Evolutionary conservation across 1,139 yeast species (phyloP), one percentile per base, ranked within the genome.

Genomic region (Pichia sp.): DNA sequence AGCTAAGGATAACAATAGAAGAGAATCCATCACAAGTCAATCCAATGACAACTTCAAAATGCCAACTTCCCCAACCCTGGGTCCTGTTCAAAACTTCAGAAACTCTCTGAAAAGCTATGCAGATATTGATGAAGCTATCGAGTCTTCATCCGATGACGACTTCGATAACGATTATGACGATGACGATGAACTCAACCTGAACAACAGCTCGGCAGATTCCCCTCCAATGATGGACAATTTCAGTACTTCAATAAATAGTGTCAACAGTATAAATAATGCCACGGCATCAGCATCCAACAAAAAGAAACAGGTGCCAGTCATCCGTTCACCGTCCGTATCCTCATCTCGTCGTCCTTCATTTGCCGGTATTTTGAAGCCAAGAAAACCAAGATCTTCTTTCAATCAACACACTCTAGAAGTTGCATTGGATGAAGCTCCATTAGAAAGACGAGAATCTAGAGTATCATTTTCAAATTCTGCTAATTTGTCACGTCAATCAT

Each of bases 21-120:
- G 87, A 52, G 84, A 79, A 56, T 75, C 83, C 22, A 81, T 82
- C 45, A 77, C 85, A 22, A 73, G 70, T 55, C 65, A 70, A 32
- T 64, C 63, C 39, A 65, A 70, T 22, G 79, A 69, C 60, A 71
- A 70, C 54, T 57, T 73, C 22, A 71, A 67, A 50, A 60, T 79
- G 8, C 83, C 83, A 15, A 41, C 48, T 1, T 67, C 70, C 17
- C 71, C 71, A 8, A 52, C 58, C 17, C 49, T 47, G 34, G 56
- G 53, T 34, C 66, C 66, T 14, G 39, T 60, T 28, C 63, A 56
- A 41, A 55, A 45, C 40, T 40, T 60, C 11, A 53, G 66, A 46
- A 57, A 55, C 31, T 58, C 65, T 8, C 53, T 56, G 38, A 53
- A 48, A 39, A 56, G 56, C 21, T 53, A 56, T 27, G 62, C 61